Evolutionary conservation across 1,284 basidiomycete species (phyloP).

Genomic region (Takashimella koratensis): DNA sequence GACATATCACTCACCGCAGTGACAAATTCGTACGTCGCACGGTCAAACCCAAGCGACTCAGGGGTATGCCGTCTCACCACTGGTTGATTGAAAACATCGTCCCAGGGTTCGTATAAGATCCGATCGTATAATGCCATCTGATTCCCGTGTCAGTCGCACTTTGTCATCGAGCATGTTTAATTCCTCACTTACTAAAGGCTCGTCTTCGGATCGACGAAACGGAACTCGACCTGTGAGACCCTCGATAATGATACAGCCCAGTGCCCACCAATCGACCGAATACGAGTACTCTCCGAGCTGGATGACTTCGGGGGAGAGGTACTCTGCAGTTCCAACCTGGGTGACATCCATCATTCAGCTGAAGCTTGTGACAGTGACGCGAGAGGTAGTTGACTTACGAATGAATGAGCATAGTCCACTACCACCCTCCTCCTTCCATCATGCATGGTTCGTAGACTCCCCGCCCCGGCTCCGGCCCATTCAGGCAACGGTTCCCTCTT

Average conservation of each 20-base stretch:
- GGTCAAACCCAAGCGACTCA: conserved; percentile 83
- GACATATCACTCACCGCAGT: conserved; percentile 65
- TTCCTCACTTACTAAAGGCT: neutral
- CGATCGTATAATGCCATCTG: conserved; percentile 28
- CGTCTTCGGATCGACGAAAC: conserved; percentile 17
- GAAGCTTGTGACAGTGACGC: neutral
- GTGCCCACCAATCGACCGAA: conserved; percentile 96
- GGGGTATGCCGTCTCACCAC: conserved; percentile 81
- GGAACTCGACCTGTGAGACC: conserved; percentile 56
- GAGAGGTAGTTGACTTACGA: too few species aligned
- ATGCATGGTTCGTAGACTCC: conserved; percentile 15
- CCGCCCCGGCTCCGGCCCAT: conserved; percentile 33
- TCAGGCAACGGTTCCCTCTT: conserved; percentile 18
- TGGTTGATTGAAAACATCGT: conserved; percentile 58
- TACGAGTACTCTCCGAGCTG: conserved; percentile 86
- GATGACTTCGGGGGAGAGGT: conserved; percentile 87
- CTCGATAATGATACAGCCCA: conserved; percentile 95
- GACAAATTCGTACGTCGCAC: conserved; percentile 90
- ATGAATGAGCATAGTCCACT: conserved; percentile 28
- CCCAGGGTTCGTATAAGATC: conserved; percentile 38
- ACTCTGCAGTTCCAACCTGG: conserved; percentile 72
- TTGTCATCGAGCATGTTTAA: neutral
- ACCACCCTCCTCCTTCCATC: conserved; percentile 16
- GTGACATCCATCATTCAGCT: too few species aligned
- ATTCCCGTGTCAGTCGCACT: neutral